Conservation (phyloP, 495 filamentous ascomycete species). For the Podospora pseudoanserina region DNA sequence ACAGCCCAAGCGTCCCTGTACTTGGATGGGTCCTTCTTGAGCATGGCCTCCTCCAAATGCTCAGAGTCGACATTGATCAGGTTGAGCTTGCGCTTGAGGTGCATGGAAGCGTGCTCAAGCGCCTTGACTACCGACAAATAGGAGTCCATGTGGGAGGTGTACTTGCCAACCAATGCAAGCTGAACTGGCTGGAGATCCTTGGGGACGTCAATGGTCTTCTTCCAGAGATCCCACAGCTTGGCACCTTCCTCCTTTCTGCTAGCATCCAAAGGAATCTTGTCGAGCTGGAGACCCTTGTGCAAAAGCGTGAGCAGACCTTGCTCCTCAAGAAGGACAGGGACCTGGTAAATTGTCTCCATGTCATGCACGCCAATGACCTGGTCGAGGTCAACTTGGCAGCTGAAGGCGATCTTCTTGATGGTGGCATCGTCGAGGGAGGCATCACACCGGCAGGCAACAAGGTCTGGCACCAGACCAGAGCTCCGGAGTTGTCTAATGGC, state of each 20-base stretch:
- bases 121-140: conserved; percentile 81
- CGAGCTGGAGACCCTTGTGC: conserved; percentile 55
- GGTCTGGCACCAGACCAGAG: conserved; percentile 79
- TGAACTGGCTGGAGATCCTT: conserved; percentile 57
- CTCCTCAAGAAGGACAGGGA: conserved; percentile 80
- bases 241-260: conserved; percentile 54
- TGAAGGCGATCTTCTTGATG: conserved; percentile 80
- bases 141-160: conserved; percentile 69
- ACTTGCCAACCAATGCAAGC: conserved; percentile 92
- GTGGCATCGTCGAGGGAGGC: conserved; percentile 65
- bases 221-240: conserved; percentile 71
- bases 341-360: conserved; percentile 84
- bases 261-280: conserved; percentile 46
- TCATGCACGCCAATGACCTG: conserved; percentile 85
- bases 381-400: conserved; percentile 74
- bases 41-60: conserved; percentile 66
- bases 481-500: conserved; percentile 78
- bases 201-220: conserved; percentile 53
- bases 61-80: conserved; percentile 80
- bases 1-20: conserved; percentile 88
- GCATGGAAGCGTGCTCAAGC: conserved; percentile 89
- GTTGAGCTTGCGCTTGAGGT: conserved; percentile 72
- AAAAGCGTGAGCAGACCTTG: conserved; percentile 69
- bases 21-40: conserved; percentile 58
- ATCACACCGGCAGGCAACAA: conserved; percentile 92